Evolutionary conservation across 371 early-diverging fungal genomes (phyloP).

Genomic region (Mucor sp.): DNA sequence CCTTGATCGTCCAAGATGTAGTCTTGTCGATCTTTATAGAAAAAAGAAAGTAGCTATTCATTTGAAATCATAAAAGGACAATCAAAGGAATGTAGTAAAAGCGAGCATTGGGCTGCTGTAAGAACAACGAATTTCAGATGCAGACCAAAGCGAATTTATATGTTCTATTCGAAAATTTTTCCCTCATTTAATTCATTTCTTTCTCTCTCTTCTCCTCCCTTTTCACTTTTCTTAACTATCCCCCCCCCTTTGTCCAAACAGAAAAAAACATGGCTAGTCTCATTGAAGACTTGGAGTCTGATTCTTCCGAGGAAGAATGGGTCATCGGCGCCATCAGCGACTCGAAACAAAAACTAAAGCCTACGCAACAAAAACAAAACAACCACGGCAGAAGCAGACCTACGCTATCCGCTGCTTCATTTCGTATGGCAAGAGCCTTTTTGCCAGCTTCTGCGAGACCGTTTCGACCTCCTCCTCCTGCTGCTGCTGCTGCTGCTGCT

Average conservation of each 20-base stretch:
- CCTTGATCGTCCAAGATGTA: too few relatives aligned
- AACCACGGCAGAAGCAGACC: not conserved
- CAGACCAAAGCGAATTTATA: not conserved
- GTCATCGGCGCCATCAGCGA: conserved; percentile 23
- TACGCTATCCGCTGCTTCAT: not conserved
- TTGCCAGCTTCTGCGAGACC: not conserved
- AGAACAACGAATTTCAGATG: too few relatives aligned
- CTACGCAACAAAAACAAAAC: not conserved
- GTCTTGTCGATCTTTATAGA: too few relatives aligned
- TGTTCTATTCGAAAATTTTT: not conserved
- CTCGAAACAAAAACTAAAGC: not conserved
- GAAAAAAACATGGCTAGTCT: conserved; percentile 12
- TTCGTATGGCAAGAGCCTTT: conserved; percentile 2
- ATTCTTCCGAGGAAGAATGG: conserved; percentile 46
- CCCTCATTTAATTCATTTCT: conserved; percentile 1
- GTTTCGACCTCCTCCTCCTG: not conserved
- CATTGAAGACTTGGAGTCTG: conserved; percentile 27
- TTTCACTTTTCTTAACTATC: not conserved
- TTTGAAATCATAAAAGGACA: too few relatives aligned
- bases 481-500: too few relatives aligned
- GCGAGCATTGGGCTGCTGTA: too few relatives aligned
- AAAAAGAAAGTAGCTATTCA: too few relatives aligned
- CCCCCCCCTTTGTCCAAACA: not conserved
- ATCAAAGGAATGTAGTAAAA: too few relatives aligned
- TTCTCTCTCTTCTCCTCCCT: not conserved